Percentiles rank a stretch among this genome's conserved stretches.
Conservation (phyloP, 176 grass and related monocot species). For the Musa beccarii region DNA sequence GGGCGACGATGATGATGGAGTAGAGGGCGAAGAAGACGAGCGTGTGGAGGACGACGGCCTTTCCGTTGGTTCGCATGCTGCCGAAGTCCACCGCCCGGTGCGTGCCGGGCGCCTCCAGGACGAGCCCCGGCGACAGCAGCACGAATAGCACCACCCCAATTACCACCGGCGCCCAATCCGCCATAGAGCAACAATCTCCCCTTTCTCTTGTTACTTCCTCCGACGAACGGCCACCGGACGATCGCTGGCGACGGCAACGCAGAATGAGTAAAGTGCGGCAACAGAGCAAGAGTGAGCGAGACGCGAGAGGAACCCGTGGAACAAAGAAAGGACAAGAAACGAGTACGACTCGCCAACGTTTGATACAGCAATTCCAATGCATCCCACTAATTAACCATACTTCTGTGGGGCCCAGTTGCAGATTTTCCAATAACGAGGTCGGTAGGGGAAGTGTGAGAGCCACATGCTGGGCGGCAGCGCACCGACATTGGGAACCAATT, state of each 20-base stretch:
- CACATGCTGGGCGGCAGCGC: too few relatives aligned
- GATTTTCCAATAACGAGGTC: too few relatives aligned
- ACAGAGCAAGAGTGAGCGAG: too few relatives aligned
- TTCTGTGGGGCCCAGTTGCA: too few relatives aligned
- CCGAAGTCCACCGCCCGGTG: constrained; percentile 56
- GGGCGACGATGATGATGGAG: constrained; percentile 57
- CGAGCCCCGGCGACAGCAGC: constrained; percentile 49
- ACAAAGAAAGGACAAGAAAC: too few relatives aligned
- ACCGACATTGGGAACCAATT: too few relatives aligned
- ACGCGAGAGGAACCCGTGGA: too few relatives aligned
- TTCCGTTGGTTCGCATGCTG: constrained; percentile 65
- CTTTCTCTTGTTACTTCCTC: background rate
- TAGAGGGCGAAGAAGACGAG: constrained; percentile 74
- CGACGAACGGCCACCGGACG: background rate
- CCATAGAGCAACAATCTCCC: constrained; percentile 22
- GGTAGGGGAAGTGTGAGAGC: too few relatives aligned
- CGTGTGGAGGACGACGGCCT: constrained; percentile 67
- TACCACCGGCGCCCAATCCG: constrained; percentile 65
- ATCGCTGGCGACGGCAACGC: background rate
- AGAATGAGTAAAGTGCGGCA: too few relatives aligned
- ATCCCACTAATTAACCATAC: too few relatives aligned
- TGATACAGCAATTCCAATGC: too few relatives aligned
- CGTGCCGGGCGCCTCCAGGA: constrained; percentile 52
- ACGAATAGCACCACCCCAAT: constrained; percentile 73
- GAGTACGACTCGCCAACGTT: too few relatives aligned